Evolutionary conservation across 495 filamentous ascomycete species (phyloP), one percentile per base, ranked within the genome.

Genomic region (Xylaria venustula): DNA sequence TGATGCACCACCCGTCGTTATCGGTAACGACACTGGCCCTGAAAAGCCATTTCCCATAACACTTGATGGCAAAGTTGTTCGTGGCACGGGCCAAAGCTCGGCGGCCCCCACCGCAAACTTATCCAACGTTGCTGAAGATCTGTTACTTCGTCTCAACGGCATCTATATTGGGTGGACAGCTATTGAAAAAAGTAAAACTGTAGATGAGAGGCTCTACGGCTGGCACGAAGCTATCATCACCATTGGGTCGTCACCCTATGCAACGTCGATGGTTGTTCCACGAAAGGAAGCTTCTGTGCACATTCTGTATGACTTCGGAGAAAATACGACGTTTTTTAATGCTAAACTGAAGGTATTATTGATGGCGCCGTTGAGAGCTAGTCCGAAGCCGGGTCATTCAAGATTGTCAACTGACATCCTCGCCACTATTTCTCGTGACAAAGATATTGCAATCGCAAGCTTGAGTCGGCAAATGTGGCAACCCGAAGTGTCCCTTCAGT

Each of bases 121-220:
- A 2, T 50, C 57, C 9, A 75, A 68, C 44, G 69, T 85, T 0
- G 64, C 75, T 0, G 77, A 79, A 6, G 75, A 81, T 28, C 69
- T 86, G 19, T 54, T 70, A 3, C 72, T 81, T 47, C 78, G 79
- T 20, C 69, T 88, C 4, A 73, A 74, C 25, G 87, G 87, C 0
- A 75, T 86, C 44, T 89, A 86, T 63, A 86, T 88, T 60, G 86
- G 83, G 30, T 90, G 87, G 85, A 77, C 78, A 3, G 71, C 78
- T 26, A 51, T 85, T 15, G 40, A 73, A 11, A 64, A 63, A 1
- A 67, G 36, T 0, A 67, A 66, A 41, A 54, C 59, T 5, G 57
- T 71, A 17, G 67, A 66, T 2, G 36, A 52, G 3, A 20, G 61
- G 6, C 34, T 40, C 0, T 42, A 64, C 1, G 57, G 69, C 5